Evolutionary conservation across 2,329 filamentous ascomycete species (phyloP), one percentile per base, ranked within the genome.

Genomic region (Fusarium agapanthi): DNA sequence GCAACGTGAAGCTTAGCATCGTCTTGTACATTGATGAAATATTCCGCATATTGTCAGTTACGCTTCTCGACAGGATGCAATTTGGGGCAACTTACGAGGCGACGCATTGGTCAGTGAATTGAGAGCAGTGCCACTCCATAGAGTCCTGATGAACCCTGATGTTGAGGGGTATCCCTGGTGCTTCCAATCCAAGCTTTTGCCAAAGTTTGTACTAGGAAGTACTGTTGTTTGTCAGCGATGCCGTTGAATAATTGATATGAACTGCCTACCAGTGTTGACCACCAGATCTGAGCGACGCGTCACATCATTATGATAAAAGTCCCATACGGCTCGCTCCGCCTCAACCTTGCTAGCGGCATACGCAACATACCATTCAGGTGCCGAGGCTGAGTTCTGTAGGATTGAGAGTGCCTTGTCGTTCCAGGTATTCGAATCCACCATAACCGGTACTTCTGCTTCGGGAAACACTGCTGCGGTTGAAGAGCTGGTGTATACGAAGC

Each of bases 1-100:
- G 85, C 84, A 9, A 89, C 79, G 58, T 89, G 87, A 2, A 90
- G 76, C 0, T 83, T 80, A 0, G 86, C 88, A 34, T 75, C 74
- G 59, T 89, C 87, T 41, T 84, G 79, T 1, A 86, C 83, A 70
- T 87, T 80, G 26, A 87, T 78, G 76, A 80, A 83, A 76, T 84
- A 80, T 74, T 80, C 83, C 58, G 6, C 86, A 51, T 1, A 7
- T 3, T 24, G 10, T 65, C 15, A 57, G 47, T 26, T 1, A 13
- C 5, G 4, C 13, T 15, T 45, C 13, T 15, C 6, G 18, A 20
- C 5, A 14, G 12, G 7, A n/a, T 7, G 22, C 0, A n/a, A 9
- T 4, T 8, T 11, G 14, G 16, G 5, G 15, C 3, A n/a, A 18
- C 28, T 34, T 34, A 69, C 66, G 62, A 26, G 47, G 45, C 6